A percentile compares a stretch with the other conserved stretches of the same genome.
phyloP scores from a whole-genome alignment of 2,329 filamentous ascomycete genomes.

The Calonectria crousiana region DNA sequence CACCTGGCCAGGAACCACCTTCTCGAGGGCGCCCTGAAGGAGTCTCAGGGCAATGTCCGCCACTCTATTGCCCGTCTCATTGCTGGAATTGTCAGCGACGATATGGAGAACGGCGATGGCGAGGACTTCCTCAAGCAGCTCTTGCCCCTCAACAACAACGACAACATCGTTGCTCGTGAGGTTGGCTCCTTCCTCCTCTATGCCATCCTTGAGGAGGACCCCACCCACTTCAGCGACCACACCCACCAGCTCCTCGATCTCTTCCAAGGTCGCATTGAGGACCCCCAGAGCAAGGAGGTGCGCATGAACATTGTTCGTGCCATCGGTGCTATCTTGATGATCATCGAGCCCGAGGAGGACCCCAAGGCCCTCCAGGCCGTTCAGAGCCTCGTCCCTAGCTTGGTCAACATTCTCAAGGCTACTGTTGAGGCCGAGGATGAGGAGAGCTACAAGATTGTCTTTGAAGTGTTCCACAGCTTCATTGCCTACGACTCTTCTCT shows the following conservation, averaged over 20 bases:
- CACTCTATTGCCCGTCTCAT: slow-evolving; percentile 92
- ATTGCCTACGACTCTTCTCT: slow-evolving; percentile 90
- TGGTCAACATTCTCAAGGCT: slow-evolving; percentile 91
- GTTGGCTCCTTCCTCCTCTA: slow-evolving; percentile 94
- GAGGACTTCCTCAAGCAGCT: slow-evolving; percentile 86
- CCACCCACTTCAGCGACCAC: slow-evolving; percentile 86
- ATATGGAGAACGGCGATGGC: slow-evolving; percentile 80
- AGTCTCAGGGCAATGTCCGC: slow-evolving; percentile 80
- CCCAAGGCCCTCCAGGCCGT: slow-evolving; percentile 78
- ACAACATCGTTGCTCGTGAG: slow-evolving; percentile 83
- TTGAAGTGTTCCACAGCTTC: slow-evolving; percentile 97
- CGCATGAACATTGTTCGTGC: slow-evolving; percentile 95
- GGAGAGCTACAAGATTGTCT: slow-evolving; percentile 88
- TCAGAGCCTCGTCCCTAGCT: slow-evolving; percentile 83
- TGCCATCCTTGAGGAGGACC: slow-evolving; percentile 89
- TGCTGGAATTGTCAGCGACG: slow-evolving; percentile 85
- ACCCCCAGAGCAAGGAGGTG: slow-evolving; percentile 91
- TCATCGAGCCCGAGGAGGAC: slow-evolving; percentile 90
- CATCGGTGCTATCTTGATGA: slow-evolving; percentile 87
- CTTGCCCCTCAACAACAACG: slow-evolving; percentile 81
- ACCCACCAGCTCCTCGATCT: slow-evolving; percentile 83
- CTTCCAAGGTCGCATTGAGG: slow-evolving; percentile 88
- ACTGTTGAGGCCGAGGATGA: slow-evolving; percentile 85
- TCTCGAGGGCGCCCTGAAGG: slow-evolving; percentile 84
- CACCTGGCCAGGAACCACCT: slow-evolving; percentile 83